Evolutionary conservation across 306 rosid genomes (phyloP), one percentile per base, ranked within the genome.

Genomic region (Vigna mungo): DNA sequence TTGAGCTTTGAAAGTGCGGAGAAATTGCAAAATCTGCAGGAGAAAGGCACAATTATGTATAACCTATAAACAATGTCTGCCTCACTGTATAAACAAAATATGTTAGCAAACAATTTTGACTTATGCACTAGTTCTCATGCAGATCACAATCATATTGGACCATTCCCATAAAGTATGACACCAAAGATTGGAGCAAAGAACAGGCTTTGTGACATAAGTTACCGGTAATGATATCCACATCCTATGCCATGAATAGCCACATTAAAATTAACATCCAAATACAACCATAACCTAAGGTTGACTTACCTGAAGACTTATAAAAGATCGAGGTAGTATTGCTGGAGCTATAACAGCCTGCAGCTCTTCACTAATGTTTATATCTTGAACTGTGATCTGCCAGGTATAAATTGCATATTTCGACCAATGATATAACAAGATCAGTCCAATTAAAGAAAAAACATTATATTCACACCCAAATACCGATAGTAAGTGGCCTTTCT

Each of bases 291-390:
- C 15, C 30, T 52, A 81, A 64, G 59, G 43, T 39, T 62, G 12
- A 53, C 68, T 80, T 80, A 94, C 98, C 94, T 94, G 95, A 47
- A 94, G 89, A 66, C 89, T 94, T 80, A 90, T 39, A 78, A 90
- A 94, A 61, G 97, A 90, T 18, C 96, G 90, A 1, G 98, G 98
- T 34, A 94, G 89, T 83, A 92, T 39, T 60, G 97, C 98, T 58
- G 98, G 96, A 87, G 97, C 92, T 78, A 92, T 89, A 69, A 92
- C 23, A 84, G 96, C 95, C 79, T 92, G 98, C 81, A 94, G 63
- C 80, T 86, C 88, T 59, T 88, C 95, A 75, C 96, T 88, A 46
- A 92, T 88, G 71, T 85, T 88, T 80, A 94, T 78, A 81, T 92
- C 93, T 79, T 92, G 97, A 67, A 94, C 63, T 67, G 78, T 61